Percentiles rank a stretch among this genome's conserved stretches.
Conservation (phyloP, 2,329 filamentous ascomycete species). For the Zymoseptoria passerinii region DNA sequence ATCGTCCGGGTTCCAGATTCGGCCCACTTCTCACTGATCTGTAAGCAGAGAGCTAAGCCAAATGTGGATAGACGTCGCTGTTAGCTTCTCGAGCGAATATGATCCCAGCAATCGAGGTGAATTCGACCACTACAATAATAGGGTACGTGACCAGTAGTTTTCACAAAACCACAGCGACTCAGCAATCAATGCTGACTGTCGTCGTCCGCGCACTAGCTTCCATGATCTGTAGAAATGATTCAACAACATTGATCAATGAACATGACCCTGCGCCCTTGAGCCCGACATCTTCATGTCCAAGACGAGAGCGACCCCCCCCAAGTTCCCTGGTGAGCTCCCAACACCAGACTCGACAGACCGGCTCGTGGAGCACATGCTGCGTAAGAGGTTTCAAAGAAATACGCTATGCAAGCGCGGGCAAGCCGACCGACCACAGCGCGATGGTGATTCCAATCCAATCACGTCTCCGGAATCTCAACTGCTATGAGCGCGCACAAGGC, state of each 20-base stretch:
- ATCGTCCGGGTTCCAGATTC: neutral
- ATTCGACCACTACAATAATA: neutral
- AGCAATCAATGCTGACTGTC: neutral
- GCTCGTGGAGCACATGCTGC: neutral
- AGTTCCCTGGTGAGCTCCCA: neutral
- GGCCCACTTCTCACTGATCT: neutral
- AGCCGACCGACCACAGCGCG: neutral
- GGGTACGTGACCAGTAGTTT: neutral
- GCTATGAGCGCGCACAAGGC: slow-evolving; percentile 23
- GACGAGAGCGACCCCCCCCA: neutral
- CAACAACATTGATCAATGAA: neutral
- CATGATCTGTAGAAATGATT: neutral
- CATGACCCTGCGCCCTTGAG: neutral
- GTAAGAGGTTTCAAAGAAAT: neutral
- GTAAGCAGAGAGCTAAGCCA: neutral
- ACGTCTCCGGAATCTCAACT: slow-evolving; percentile 11
- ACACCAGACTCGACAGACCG: neutral
- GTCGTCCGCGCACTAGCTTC: neutral
- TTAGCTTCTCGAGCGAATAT: neutral
- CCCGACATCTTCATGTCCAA: neutral
- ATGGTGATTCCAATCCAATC: neutral
- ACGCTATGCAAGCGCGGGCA: neutral
- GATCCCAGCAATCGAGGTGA: neutral
- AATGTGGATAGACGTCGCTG: neutral
- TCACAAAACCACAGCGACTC: neutral